Evolutionary conservation across 106 monocot species (phyloP).

Genomic region (Alisma plantagoaquatica): DNA sequence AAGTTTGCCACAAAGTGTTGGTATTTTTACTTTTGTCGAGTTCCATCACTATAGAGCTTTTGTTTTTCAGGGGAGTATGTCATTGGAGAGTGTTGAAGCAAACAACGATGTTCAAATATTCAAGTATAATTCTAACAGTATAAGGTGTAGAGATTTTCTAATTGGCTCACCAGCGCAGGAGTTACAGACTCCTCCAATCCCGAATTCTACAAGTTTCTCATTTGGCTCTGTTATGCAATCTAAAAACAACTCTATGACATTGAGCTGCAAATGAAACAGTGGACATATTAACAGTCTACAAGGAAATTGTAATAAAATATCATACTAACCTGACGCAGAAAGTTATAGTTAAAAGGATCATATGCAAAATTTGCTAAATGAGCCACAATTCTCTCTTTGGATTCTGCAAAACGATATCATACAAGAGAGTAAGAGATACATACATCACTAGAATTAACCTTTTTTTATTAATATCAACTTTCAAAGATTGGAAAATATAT

Average conservation of each 20-base stretch:
- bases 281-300: background rate
- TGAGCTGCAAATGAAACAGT: conserved; percentile 40
- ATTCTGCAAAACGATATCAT: conserved; percentile 33
- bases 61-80: too few relatives aligned
- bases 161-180: conserved; percentile 58
- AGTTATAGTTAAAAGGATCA: conserved; percentile 87
- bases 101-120: too few relatives aligned
- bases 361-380: conserved; percentile 99
- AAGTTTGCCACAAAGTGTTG: too few relatives aligned
- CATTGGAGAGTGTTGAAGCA: too few relatives aligned
- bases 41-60: too few relatives aligned
- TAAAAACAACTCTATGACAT: conserved; percentile 82
- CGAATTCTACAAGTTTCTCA: conserved; percentile 93
- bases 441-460: too few relatives aligned
- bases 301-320: background rate
- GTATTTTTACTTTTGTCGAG: too few relatives aligned
- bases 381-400: conserved; percentile 81
- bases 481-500: too few relatives aligned
- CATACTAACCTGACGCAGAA: conserved; percentile 67
- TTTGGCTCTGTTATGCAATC: conserved; percentile 96
- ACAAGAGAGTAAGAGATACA: background rate
- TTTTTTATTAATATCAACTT: too few relatives aligned
- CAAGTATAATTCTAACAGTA: too few relatives aligned
- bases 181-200: conserved; percentile 80
- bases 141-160: too few relatives aligned